These are phyloP conservation scores for Cornus suecica DNA, from an alignment of 148 eudicot genomes.

Conservation along the genomic window DNA sequence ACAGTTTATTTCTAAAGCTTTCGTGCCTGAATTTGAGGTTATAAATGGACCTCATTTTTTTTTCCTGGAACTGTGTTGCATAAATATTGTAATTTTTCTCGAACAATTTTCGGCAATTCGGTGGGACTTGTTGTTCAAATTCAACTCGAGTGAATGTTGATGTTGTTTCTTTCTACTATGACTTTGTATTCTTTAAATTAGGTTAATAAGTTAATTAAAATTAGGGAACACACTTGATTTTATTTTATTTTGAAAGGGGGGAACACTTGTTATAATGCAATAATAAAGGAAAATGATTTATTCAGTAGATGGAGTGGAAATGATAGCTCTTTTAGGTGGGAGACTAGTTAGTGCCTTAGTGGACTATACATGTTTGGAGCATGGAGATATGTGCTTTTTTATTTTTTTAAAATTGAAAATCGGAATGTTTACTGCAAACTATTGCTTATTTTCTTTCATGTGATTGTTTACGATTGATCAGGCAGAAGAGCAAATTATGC, in stretches of 20 bases:
- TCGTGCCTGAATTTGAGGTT: background rate
- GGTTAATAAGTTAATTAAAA: background rate
- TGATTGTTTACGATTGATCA: conserved; percentile 21
- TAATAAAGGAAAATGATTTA: background rate
- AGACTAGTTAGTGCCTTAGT: background rate
- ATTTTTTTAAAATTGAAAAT: background rate
- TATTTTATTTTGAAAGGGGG: too few species aligned
- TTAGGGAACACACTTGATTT: background rate
- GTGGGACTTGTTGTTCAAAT: background rate
- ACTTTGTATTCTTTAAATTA: background rate
- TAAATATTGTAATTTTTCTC: too few species aligned
- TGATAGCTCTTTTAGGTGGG: background rate
- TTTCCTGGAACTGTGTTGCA: background rate
- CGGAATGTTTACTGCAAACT: background rate
- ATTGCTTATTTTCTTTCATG: background rate
- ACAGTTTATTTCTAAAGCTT: too few species aligned
- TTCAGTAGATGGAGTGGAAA: background rate
- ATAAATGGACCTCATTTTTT: too few species aligned
- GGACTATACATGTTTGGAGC: background rate
- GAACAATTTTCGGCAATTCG: background rate
- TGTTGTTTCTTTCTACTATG: background rate
- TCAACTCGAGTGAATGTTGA: background rate
- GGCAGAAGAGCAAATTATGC: conserved; percentile 47
- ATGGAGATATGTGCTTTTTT: too few species aligned
- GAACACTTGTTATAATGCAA: background rate